A percentile compares a stretch with the other conserved stretches of the same genome.
These are phyloP conservation scores for Pseudogymnoascus verrucosus DNA, from an alignment of 2,329 filamentous ascomycete species.

Conservation along the genomic window DNA sequence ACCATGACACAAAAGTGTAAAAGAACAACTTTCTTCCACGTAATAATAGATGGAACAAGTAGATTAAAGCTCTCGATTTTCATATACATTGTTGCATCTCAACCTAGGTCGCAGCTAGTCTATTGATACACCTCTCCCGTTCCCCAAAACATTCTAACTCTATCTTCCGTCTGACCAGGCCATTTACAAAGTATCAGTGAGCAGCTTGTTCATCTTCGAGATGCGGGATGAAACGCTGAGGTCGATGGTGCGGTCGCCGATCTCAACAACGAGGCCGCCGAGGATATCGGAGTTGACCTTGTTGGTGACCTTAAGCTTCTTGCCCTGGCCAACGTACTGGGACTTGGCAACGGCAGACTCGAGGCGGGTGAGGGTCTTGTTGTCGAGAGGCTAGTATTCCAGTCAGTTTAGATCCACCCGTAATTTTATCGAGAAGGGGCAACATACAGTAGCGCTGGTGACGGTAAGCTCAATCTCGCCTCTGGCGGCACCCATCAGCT, in stretches of 20 bases:
- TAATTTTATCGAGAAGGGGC: not conserved
- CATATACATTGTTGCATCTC: slow-evolving; percentile 8
- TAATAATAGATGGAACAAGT: not conserved
- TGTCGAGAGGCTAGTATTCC: slow-evolving; percentile 64
- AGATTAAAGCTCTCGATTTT: not conserved
- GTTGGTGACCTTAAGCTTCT: slow-evolving; percentile 97
- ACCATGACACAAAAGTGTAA: not conserved
- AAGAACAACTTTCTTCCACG: not conserved
- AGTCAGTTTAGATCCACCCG: not conserved
- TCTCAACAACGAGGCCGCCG: slow-evolving; percentile 89
- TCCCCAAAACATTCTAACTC: not conserved
- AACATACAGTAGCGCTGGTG: slow-evolving; percentile 76
- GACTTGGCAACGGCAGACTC: slow-evolving; percentile 87
- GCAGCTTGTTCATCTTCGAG: slow-evolving; percentile 98
- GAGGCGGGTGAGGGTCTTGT: slow-evolving; percentile 75
- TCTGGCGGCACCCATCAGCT: slow-evolving; percentile 78
- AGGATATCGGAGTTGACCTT: slow-evolving; percentile 93
- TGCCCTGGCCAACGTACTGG: slow-evolving; percentile 75
- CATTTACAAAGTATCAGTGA: slow-evolving; percentile 90
- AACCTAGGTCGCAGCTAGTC: slow-evolving; percentile 6
- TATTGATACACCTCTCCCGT: slow-evolving; percentile 5
- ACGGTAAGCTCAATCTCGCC: slow-evolving; percentile 92
- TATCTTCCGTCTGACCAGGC: not conserved
- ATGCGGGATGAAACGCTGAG: slow-evolving; percentile 92
- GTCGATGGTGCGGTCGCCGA: slow-evolving; percentile 96